Evolutionary conservation across 2,329 filamentous ascomycete genomes (phyloP).

Genomic region (Phyllosticta citribraziliensis): DNA sequence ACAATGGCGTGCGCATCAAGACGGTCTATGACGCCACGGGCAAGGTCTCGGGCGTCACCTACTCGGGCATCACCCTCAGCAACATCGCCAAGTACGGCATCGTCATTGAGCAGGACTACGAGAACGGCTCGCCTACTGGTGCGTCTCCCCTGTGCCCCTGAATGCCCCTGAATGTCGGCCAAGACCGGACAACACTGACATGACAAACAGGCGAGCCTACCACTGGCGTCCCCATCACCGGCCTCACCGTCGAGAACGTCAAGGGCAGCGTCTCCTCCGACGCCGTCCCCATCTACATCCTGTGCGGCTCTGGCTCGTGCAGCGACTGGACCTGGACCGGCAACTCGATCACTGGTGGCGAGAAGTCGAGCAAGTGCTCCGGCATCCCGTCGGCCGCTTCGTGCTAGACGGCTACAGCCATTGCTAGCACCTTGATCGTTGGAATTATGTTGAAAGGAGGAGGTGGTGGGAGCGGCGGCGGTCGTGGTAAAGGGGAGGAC

Average conservation of each 20-base stretch:
- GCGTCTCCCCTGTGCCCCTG: no score
- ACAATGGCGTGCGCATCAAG: slow-evolving; percentile 47
- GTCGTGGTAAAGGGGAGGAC: no score
- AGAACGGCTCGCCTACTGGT: slow-evolving; percentile 34
- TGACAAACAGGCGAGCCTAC: slow-evolving; percentile 29
- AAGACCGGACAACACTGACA: no score
- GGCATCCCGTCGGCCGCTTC: slow-evolving; percentile 28
- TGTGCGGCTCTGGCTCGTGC: slow-evolving; percentile 46
- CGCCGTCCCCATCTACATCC: slow-evolving; percentile 40
- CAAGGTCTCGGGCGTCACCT: slow-evolving; percentile 38
- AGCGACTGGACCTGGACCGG: slow-evolving; percentile 46
- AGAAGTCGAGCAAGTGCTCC: slow-evolving; percentile 23
- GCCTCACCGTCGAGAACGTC: slow-evolving; percentile 31
- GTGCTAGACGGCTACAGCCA: slow-evolving; percentile 16
- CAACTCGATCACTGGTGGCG: slow-evolving; percentile 31
- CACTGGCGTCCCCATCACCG: slow-evolving; percentile 37
- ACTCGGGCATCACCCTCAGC: slow-evolving; percentile 37
- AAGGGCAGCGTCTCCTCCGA: slow-evolving; percentile 27
- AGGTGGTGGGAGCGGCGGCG: no score
- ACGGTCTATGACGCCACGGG: slow-evolving; percentile 43
- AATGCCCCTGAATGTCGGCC: no score
- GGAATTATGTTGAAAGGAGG: no score
- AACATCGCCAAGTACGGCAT: slow-evolving; percentile 42
- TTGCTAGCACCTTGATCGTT: no score
- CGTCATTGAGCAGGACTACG: slow-evolving; percentile 43